phyloP scores from a whole-genome alignment of 208 protist species.

The Willaertia magna region DNA sequence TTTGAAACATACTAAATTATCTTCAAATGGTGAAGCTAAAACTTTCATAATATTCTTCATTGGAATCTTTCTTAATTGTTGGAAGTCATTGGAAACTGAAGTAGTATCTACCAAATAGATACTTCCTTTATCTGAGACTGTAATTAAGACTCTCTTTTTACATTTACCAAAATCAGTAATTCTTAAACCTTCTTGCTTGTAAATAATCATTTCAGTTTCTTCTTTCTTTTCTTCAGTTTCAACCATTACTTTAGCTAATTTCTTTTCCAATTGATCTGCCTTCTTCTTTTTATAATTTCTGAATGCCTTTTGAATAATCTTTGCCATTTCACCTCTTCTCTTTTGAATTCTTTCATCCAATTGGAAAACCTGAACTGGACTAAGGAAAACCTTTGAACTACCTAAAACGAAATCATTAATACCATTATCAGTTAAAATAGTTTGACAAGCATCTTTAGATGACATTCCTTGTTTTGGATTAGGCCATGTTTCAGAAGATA shows the following conservation, averaged over 20 bases:
- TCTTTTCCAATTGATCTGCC: neutral
- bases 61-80: neutral
- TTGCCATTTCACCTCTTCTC: neutral
- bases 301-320: neutral
- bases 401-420: neutral
- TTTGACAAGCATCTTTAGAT: neutral
- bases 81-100: neutral
- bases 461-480: neutral
- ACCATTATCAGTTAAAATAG: neutral
- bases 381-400: neutral
- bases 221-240: neutral
- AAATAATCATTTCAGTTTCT: neutral
- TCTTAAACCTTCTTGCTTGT: neutral
- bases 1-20: neutral
- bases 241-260: neutral
- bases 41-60: neutral
- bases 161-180: neutral
- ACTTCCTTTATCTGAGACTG: neutral
- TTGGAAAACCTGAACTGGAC: neutral
- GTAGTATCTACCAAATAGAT: neutral
- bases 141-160: neutral
- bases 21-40: neutral
- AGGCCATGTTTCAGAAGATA: neutral
- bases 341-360: neutral
- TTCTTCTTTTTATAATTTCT: neutral